These are phyloP conservation scores for Dendrobium chrysotoxum DNA, from an alignment of 106 monocot species.

Conservation along the genomic window DNA sequence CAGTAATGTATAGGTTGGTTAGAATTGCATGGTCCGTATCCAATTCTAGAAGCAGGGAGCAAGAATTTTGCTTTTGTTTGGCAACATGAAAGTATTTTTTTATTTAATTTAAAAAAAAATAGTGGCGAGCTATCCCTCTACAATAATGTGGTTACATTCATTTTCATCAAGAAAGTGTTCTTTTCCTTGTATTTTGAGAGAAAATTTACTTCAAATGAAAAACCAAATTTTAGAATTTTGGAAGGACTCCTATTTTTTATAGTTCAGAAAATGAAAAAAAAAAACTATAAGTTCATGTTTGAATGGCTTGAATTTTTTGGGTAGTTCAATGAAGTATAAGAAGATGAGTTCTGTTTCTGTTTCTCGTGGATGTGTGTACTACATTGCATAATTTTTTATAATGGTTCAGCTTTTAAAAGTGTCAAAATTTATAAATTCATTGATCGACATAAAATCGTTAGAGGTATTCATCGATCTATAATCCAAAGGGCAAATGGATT, in stretches of 20 bases:
- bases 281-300: neutral
- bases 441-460: too few species aligned
- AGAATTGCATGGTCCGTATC: neutral
- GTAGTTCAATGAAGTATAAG: neutral
- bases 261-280: too few species aligned
- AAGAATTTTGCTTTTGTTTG: neutral
- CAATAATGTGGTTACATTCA: neutral
- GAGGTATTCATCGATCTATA: too few species aligned
- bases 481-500: too few species aligned
- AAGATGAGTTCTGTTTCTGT: neutral
- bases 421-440: too few species aligned
- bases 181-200: neutral
- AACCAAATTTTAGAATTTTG: neutral
- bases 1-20: neutral
- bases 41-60: neutral
- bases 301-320: neutral
- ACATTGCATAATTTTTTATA: too few species aligned
- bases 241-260: neutral
- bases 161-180: neutral
- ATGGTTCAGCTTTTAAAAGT: too few species aligned
- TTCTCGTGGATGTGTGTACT: neutral
- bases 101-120: neutral
- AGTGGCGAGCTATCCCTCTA: neutral
- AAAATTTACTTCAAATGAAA: neutral
- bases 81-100: neutral